Conservation (phyloP, 164 flowering plant species). For the Aristolochia fimbriata region DNA sequence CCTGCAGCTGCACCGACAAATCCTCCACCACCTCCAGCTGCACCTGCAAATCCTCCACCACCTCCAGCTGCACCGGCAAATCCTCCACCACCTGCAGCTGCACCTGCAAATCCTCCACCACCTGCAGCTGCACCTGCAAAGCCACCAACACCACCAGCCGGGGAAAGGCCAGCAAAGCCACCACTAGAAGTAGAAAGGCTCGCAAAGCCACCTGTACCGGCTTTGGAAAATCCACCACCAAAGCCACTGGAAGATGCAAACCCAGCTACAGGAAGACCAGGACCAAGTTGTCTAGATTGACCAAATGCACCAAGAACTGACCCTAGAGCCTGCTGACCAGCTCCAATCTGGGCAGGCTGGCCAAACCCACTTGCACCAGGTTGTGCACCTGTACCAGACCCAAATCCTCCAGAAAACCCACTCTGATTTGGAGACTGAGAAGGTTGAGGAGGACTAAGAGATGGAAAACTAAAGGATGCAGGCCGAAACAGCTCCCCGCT, state of each 20-base stretch:
- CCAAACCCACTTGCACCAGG: constrained; percentile 61
- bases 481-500: constrained; percentile 74
- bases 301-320: constrained; percentile 91
- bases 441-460: constrained; percentile 38
- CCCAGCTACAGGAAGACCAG: constrained; percentile 42
- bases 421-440: constrained; percentile 26
- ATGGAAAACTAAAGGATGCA: constrained; percentile 65
- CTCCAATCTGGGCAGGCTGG: constrained; percentile 60
- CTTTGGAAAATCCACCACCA: constrained; percentile 35
- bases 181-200: constrained; percentile 18
- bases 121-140: constrained; percentile 18
- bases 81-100: constrained; percentile 19
- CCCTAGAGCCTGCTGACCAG: constrained; percentile 76
- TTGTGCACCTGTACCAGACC: constrained; percentile 23
- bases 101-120: constrained; percentile 25
- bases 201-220: constrained; percentile 29
- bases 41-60: not conserved
- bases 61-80: constrained; percentile 13
- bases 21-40: not conserved
- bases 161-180: constrained; percentile 18
- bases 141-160: constrained; percentile 21
- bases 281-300: constrained; percentile 87
- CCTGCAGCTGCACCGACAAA: too few relatives aligned
- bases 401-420: constrained; percentile 44
- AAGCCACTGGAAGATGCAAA: constrained; percentile 35